These are phyloP conservation scores for Henckelia pumila DNA, from an alignment of 257 asterid species.

Conservation along the genomic window DNA sequence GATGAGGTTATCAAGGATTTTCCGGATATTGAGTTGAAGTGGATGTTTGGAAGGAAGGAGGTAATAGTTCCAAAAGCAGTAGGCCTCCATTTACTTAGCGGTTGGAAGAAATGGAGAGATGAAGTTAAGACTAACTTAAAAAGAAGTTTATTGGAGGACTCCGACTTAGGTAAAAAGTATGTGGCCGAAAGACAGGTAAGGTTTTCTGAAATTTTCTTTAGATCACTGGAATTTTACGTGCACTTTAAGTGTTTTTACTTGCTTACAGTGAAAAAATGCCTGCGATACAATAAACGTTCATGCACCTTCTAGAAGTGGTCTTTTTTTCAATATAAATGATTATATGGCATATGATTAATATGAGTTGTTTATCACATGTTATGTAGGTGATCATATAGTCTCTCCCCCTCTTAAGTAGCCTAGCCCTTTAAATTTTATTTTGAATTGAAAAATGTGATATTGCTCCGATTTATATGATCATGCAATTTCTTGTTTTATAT, in stretches of 20 bases:
- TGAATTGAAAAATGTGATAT: neutral
- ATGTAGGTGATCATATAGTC: neutral
- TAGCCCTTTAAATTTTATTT: too few species aligned
- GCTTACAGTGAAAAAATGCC: constrained; percentile 12
- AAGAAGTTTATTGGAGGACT: constrained; percentile 61
- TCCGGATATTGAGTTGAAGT: constrained; percentile 85
- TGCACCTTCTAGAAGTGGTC: constrained; percentile 1
- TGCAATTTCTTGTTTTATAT: neutral
- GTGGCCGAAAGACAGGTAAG: constrained; percentile 91
- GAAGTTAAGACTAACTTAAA: constrained; percentile 62
- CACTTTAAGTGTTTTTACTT: neutral
- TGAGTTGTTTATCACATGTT: neutral
- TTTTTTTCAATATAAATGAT: constrained; percentile 2
- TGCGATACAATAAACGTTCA: neutral
- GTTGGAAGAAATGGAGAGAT: constrained; percentile 97
- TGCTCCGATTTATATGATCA: neutral
- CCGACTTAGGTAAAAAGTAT: constrained; percentile 78
- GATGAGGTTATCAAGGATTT: constrained; percentile 85
- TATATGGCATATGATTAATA: constrained; percentile 2
- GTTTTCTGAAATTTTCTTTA: constrained; percentile 12
- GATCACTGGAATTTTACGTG: constrained; percentile 16
- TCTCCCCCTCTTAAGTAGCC: neutral
- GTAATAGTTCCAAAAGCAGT: constrained; percentile 73
- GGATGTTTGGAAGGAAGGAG: constrained; percentile 91
- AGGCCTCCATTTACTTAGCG: constrained; percentile 56